Evolutionary conservation across 768 basidiomycete genomes (phyloP).

Genomic region (Amanita subjunquillea): DNA sequence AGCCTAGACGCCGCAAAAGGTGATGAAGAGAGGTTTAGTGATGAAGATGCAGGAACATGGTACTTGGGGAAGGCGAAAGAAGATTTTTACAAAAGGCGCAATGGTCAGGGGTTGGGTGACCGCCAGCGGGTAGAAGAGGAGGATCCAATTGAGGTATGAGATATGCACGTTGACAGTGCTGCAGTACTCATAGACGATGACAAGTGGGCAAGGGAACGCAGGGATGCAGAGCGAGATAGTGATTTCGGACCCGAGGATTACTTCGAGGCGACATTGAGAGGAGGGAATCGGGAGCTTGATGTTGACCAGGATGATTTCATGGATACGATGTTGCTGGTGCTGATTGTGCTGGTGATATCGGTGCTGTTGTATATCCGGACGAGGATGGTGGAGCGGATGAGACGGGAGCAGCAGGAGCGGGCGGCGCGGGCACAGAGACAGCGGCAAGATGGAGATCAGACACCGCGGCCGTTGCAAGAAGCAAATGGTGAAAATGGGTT

Average conservation of each 20-base stretch:
- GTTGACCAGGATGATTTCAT: slow-evolving; percentile 60
- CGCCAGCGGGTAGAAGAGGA: slow-evolving; percentile 41
- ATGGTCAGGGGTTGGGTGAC: slow-evolving; percentile 22
- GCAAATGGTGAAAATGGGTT: slow-evolving; percentile 33
- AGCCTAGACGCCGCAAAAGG: slow-evolving; percentile 19
- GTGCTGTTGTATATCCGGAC: slow-evolving; percentile 72
- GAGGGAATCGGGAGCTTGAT: slow-evolving; percentile 44
- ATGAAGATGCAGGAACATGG: slow-evolving; percentile 59
- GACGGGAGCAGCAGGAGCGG: slow-evolving; percentile 48
- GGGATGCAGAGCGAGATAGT: slow-evolving; percentile 59
- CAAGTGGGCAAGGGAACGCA: slow-evolving; percentile 71
- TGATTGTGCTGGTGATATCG: slow-evolving; percentile 64
- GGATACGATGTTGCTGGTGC: slow-evolving; percentile 73
- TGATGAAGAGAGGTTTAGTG: slow-evolving; percentile 19
- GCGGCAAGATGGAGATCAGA: slow-evolving; percentile 22
- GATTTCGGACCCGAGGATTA: slow-evolving; percentile 81
- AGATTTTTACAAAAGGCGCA: slow-evolving; percentile 54
- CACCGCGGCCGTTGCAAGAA: neutral
- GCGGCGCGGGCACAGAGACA: slow-evolving; percentile 31
- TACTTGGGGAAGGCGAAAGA: slow-evolving; percentile 78
- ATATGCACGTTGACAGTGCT: neutral
- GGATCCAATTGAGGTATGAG: slow-evolving; percentile 58
- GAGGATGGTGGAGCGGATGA: slow-evolving; percentile 63
- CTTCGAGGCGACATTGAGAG: slow-evolving; percentile 57
- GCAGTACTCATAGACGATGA: neutral